Evolutionary conservation across 768 basidiomycete genomes (phyloP), one percentile per base, ranked within the genome.

Genomic region (Boletus rubroflammeus): DNA sequence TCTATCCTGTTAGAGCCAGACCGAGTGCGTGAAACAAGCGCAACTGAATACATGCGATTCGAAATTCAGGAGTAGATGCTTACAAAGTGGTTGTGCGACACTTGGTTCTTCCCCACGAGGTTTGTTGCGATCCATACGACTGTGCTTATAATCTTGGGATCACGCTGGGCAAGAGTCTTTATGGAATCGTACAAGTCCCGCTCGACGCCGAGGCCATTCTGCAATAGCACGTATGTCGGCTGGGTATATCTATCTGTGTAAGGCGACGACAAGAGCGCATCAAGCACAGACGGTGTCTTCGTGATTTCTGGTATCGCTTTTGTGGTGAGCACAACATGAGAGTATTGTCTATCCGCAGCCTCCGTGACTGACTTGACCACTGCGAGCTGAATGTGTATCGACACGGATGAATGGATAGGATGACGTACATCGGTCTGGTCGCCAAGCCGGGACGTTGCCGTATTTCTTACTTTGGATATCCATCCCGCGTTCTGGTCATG

Each of bases 201-300:
- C 63, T 90, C 89, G 40, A 57, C 35, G 35, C 81, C 81, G 4
- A 92, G 70, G 6, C 88, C 88, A 64, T 91, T 91, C 74, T 90
- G 84, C 45, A 86, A 59, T 13, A 88, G 65, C 2, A 84, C 81
- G 62, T 83, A 84, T 1, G 76, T 79, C 1, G 84, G 84, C 60
- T 84, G 82, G 5, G 73, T 58, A 56, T 75, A 72, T 42, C 62
- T 62, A 31, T 78, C 74, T 45, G 72, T 61, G 70, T 84, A 82
- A 23, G 77, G 70, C 1, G 70, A 40, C 3, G 76, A 75, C 42
- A 90, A 67, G 35, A 90, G 66, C 6, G 84, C 80, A 7, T 73
- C 72, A 23, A 91, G 75, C 8, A 90, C 66, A 5, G 71, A 65
- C 0, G 87, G 73, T 6, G 84, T 88, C 11, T 76, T 78, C 1